Percentiles rank a stretch among this genome's conserved stretches.
phyloP scores from a whole-genome alignment of 306 rosid genomes.

The Abrus pulchellus region DNA sequence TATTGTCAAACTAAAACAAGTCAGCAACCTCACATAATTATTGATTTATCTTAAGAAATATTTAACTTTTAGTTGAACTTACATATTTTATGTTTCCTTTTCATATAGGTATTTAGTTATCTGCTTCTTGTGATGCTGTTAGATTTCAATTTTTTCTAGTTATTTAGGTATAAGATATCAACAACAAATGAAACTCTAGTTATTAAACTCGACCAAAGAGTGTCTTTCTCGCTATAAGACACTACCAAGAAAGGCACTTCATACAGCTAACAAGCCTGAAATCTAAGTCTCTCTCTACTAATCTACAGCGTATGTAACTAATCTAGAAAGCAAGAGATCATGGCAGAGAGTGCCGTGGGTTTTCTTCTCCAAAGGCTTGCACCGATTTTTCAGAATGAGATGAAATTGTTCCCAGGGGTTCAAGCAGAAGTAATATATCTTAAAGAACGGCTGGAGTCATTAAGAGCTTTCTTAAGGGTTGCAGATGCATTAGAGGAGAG shows the following conservation, averaged over 20 bases:
- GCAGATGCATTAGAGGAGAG: conserved; percentile 57
- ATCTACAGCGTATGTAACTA: neutral
- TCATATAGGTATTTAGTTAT: neutral
- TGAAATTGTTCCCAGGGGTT: conserved; percentile 42
- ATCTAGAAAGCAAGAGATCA: conserved; percentile 17
- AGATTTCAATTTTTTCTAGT: neutral
- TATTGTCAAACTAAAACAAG: conserved; percentile 14
- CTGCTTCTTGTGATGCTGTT: conserved; percentile 14
- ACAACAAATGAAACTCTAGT: neutral
- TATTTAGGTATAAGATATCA: no score
- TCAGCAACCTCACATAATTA: conserved; percentile 6
- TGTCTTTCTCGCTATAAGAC: neutral
- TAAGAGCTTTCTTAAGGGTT: conserved; percentile 51
- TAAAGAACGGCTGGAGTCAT: conserved; percentile 49
- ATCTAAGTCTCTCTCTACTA: conserved; percentile 14
- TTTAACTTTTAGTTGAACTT: conserved; percentile 30
- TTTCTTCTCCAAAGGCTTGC: conserved; percentile 50
- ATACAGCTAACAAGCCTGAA: neutral
- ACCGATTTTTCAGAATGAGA: conserved; percentile 42
- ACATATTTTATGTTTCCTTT: conserved; percentile 18
- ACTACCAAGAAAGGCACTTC: neutral
- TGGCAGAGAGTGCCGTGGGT: conserved; percentile 55
- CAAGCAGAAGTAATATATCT: conserved; percentile 47
- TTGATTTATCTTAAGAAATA: neutral
- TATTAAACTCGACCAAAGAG: neutral